Conservation (phyloP, 768 basidiomycete genomes). For the Rubroboletus satanas region DNA sequence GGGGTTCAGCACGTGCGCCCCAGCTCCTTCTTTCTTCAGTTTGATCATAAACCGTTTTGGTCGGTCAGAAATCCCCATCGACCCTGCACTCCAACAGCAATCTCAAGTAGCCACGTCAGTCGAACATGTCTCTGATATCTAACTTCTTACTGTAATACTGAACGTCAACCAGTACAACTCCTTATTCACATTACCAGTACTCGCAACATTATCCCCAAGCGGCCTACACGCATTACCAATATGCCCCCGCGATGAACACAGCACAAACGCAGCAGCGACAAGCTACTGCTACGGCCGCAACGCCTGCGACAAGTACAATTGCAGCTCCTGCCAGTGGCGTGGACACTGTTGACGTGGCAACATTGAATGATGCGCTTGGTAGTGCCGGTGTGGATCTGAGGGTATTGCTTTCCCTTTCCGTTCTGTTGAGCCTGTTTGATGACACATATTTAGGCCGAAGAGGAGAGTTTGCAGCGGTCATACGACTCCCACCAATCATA, state of each 20-base stretch:
- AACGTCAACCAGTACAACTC: constrained; percentile 35
- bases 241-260: constrained; percentile 29
- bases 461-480: constrained; percentile 70
- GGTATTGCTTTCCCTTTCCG: constrained; percentile 37
- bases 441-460: constrained; percentile 62
- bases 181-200: constrained; percentile 48
- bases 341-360: constrained; percentile 71
- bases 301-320: constrained; percentile 20
- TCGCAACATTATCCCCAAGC: constrained; percentile 38
- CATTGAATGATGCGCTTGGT: constrained; percentile 78
- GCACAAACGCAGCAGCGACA: constrained; percentile 33
- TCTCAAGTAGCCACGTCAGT: constrained; percentile 44
- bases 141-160: not conserved
- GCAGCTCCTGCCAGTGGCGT: constrained; percentile 34
- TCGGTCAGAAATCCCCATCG: constrained; percentile 55
- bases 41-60: not conserved
- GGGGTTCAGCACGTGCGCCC: constrained; percentile 37
- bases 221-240: constrained; percentile 43
- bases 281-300: constrained; percentile 9
- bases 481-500: constrained; percentile 60
- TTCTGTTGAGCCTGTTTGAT: not conserved
- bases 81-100: constrained; percentile 66
- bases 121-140: not conserved
- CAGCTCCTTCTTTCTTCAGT: not conserved
- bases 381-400: constrained; percentile 86